Conservation (phyloP, 768 basidiomycete species). For the Kwoniella shandongensis region DNA sequence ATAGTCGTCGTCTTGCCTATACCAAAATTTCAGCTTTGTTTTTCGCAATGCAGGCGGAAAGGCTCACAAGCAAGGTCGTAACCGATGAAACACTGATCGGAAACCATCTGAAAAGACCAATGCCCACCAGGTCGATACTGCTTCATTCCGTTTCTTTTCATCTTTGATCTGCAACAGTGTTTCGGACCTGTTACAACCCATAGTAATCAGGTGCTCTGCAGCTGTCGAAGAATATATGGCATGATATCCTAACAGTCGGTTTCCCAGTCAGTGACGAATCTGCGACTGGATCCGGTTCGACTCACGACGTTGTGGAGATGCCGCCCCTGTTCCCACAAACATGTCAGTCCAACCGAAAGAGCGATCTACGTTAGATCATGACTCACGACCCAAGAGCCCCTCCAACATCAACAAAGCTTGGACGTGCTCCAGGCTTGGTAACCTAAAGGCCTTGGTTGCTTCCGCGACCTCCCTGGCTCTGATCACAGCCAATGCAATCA, state of each 20-base stretch:
- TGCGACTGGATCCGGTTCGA: too few relatives aligned
- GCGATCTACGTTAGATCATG: constrained; percentile 59
- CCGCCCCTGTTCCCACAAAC: too few relatives aligned
- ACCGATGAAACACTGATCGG: constrained; percentile 76
- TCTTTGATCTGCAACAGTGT: constrained; percentile 32
- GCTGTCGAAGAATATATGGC: constrained; percentile 12
- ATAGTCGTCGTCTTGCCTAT: constrained; percentile 25
- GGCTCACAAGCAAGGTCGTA: constrained; percentile 72
- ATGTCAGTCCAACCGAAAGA: too few relatives aligned
- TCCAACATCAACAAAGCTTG: constrained; percentile 80
- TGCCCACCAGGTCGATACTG: constrained; percentile 85
- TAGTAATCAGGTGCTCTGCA: constrained; percentile 19
- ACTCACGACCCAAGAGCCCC: constrained; percentile 82
- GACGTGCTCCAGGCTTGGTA: constrained; percentile 75
- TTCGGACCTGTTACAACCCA: constrained; percentile 36
- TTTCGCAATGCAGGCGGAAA: constrained; percentile 5
- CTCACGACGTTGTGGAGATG: too few relatives aligned
- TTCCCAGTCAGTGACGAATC: too few relatives aligned
- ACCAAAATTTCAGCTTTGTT: neutral
- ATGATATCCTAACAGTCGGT: constrained; percentile 54
- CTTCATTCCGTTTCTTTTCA: constrained; percentile 27
- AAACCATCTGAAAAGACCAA: constrained; percentile 75
- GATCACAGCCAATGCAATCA: constrained; percentile 74
- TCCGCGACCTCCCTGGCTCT: constrained; percentile 84
- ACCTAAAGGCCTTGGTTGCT: constrained; percentile 77